phyloP scores from a whole-genome alignment of 768 basidiomycete species.

The Lactarius evosmus region DNA sequence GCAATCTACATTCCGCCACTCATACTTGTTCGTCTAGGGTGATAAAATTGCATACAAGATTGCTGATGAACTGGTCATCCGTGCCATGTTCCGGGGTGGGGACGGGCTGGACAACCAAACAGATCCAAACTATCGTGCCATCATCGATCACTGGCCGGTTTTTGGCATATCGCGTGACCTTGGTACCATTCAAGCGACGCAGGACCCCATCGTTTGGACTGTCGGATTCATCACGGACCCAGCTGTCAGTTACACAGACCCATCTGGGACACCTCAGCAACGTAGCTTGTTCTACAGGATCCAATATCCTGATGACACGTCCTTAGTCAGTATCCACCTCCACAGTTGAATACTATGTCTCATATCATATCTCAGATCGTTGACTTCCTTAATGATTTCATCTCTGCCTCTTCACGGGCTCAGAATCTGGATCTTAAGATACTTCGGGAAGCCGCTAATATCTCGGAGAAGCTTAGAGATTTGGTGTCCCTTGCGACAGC shows the following conservation, averaged over 20 bases:
- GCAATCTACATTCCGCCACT: background rate
- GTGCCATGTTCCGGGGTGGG: no score
- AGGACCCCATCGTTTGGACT: slow-evolving; percentile 30
- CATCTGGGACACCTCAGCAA: slow-evolving; percentile 39
- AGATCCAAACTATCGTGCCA: no score
- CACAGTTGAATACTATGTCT: background rate
- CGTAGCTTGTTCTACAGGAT: slow-evolving; percentile 43
- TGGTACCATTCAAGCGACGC: slow-evolving; percentile 28
- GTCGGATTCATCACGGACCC: slow-evolving; percentile 33
- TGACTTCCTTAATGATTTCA: slow-evolving; percentile 44
- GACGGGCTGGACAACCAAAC: no score
- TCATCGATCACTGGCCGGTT: no score
- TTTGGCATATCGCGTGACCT: slow-evolving; percentile 33
- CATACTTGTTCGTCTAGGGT: slow-evolving; percentile 6
- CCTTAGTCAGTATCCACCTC: slow-evolving; percentile 15
- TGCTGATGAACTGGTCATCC: no score
- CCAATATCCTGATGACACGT: slow-evolving; percentile 36
- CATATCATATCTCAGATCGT: slow-evolving; percentile 36
- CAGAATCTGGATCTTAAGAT: slow-evolving; percentile 47
- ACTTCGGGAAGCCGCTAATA: slow-evolving; percentile 44
- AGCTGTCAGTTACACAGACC: slow-evolving; percentile 32
- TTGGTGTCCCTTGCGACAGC: slow-evolving; percentile 53
- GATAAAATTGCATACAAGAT: slow-evolving; percentile 20
- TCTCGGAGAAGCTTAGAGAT: slow-evolving; percentile 49
- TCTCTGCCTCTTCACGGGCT: slow-evolving; percentile 43